Evolutionary conservation across 2,329 filamentous ascomycete species (phyloP).

Genomic region (Elsinoe australis): DNA sequence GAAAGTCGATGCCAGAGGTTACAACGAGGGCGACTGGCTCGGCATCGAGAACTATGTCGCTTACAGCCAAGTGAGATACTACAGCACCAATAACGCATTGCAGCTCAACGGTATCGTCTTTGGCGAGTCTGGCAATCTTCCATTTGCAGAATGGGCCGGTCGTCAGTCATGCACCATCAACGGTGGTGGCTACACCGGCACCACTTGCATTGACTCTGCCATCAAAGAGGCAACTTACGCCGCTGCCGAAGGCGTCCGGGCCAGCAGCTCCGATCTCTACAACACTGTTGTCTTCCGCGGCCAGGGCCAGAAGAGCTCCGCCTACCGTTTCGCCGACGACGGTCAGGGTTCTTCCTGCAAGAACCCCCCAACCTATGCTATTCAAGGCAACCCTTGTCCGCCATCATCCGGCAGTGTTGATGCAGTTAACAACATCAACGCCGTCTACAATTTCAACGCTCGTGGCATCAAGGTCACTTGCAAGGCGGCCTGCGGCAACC

Average conservation of each 20-base stretch:
- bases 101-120: background rate
- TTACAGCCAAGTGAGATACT: background rate
- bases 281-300: background rate
- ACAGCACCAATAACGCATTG: background rate
- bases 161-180: background rate
- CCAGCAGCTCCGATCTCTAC: background rate
- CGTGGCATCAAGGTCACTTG: slow-evolving; percentile 1
- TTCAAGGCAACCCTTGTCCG: background rate
- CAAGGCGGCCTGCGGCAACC: background rate
- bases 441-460: background rate
- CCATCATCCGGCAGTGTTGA: background rate
- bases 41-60: background rate
- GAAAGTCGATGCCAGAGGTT: too few species aligned
- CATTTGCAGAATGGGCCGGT: background rate
- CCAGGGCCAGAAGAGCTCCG: background rate
- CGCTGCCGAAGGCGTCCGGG: background rate
- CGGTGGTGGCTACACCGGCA: background rate
- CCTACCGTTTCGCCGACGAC: background rate
- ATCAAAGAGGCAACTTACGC: background rate
- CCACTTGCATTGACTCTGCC: background rate
- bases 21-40: background rate
- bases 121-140: background rate
- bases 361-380: background rate
- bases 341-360: background rate
- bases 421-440: background rate